phyloP scores from a whole-genome alignment of 139 green algal species.

The Closterium sp. region DNA sequence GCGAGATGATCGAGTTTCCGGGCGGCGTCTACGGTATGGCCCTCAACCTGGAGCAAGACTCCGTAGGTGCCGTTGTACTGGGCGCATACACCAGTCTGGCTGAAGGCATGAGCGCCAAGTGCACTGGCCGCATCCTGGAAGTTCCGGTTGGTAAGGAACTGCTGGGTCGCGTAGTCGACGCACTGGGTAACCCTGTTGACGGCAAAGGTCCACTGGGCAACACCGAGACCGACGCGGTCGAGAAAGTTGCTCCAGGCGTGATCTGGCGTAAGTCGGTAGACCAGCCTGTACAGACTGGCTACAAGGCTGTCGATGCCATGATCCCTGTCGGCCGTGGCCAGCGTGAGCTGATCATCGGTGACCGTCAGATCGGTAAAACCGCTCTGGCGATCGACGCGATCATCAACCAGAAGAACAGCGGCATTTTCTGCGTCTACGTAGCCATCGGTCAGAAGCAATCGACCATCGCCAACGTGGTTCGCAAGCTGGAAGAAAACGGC shows the following conservation, averaged over 20 bases:
- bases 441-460: constrained; percentile 83
- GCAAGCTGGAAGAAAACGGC: constrained; percentile 62
- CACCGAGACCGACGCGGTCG: constrained; percentile 64
- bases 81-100: too few species aligned
- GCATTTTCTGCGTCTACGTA: constrained; percentile 83
- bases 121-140: too few species aligned
- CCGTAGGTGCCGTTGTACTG: too few species aligned
- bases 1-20: too few species aligned
- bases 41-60: too few species aligned
- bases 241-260: constrained; percentile 80
- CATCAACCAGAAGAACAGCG: constrained; percentile 66
- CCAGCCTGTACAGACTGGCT: constrained; percentile 73
- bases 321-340: constrained; percentile 86
- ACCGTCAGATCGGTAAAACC: constrained; percentile 88
- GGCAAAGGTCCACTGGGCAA: constrained; percentile 73
- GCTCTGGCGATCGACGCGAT: constrained; percentile 85
- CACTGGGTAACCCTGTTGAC: constrained; percentile 82
- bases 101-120: too few species aligned
- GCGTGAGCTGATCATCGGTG: constrained; percentile 88
- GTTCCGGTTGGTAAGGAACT: constrained; percentile 75
- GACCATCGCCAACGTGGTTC: constrained; percentile 79
- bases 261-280: constrained; percentile 67
- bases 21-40: too few species aligned
- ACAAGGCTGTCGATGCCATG: constrained; percentile 80
- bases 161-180: constrained; percentile 81